Conservation (phyloP, 208 protist species). For the Trypanosoma vivax region DNA sequence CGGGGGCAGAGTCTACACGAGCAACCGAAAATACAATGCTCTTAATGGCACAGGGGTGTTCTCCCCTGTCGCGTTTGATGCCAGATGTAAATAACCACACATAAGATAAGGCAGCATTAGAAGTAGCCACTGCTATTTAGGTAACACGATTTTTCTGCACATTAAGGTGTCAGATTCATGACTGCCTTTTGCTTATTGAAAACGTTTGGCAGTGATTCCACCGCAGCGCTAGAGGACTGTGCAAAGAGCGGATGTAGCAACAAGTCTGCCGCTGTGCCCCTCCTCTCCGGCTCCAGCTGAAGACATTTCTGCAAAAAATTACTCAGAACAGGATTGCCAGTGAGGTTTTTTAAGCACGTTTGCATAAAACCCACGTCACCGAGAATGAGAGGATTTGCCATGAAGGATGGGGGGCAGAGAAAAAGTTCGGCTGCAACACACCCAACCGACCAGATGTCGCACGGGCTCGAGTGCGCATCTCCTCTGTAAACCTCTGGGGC, state of each 20-base stretch:
- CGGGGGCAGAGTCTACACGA: too few relatives aligned
- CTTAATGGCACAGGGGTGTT: too few relatives aligned
- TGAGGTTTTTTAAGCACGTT: slow-evolving; percentile 46
- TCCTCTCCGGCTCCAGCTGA: slow-evolving; percentile 48
- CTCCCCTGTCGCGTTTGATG: too few relatives aligned
- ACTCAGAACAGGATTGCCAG: slow-evolving; percentile 44
- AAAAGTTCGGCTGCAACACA: slow-evolving; percentile 87
- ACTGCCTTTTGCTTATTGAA: slow-evolving; percentile 20
- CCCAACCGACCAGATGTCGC: slow-evolving; percentile 90
- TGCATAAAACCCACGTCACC: slow-evolving; percentile 49
- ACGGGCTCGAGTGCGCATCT: slow-evolving; percentile 70
- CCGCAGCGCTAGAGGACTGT: slow-evolving; percentile 25
- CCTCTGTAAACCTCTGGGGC: slow-evolving; percentile 88
- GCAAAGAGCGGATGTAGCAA: slow-evolving; percentile 66
- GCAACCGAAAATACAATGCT: too few relatives aligned
- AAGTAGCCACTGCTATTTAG: too few relatives aligned
- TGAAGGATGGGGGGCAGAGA: slow-evolving; percentile 69
- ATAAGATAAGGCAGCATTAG: too few relatives aligned
- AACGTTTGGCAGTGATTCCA: slow-evolving; percentile 54
- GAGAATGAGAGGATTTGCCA: slow-evolving; percentile 56
- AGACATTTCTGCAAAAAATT: slow-evolving; percentile 84
- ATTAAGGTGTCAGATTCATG: neutral
- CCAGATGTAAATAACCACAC: too few relatives aligned
- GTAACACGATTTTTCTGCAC: too few relatives aligned
- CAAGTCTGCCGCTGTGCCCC: slow-evolving; percentile 53